Evolutionary conservation across 257 asterid species (phyloP), one percentile per base, ranked within the genome.

Genomic region (Plantago major): DNA sequence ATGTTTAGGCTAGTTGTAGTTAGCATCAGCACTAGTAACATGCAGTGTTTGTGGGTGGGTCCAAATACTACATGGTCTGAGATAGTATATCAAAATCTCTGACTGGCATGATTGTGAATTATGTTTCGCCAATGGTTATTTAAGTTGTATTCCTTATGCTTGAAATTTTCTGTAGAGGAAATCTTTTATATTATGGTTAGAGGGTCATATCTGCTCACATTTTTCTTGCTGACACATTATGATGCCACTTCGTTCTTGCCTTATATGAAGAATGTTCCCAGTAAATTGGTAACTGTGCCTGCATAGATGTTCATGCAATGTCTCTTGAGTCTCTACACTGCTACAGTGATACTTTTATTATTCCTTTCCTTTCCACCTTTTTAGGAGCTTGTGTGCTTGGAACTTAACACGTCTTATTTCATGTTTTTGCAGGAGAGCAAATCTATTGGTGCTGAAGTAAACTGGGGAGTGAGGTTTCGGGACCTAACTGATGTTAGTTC

Each of bases 401-500:
- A 52, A 60, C 60, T 61, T 30, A 42, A 52, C 50, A 55, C 37
- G 40, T 22, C 26, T 22, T 18, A 16, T 19, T 55, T 68, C n/a
- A 9, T 45, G 17, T 55, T 57, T 68, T 57, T 77, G 78, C 91
- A 92, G 99, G 99, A 85, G 78, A 83, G 80, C 81, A 93, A 89
- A 74, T 93, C 99, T 49, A 65, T 93, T 58, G 95, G 99, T 47
- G 99, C 95, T 44, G 99, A 93, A 43, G 97, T 89, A 33, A 93
- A 93, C 76, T 93, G 99, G 99, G 99, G 97, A 46, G 95, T 93
- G 75, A 86, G 99, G 71, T 93, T 93, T 90, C 82, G 74, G 64
- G 78, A 89, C 67, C 64, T 67, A 66, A 82, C 83, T 64, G 99
- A 93, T 68, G 99, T 89, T 58, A 65, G 95, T 75, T 70, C 13